Evolutionary conservation across 2,329 filamentous ascomycete species (phyloP), one percentile per base, ranked within the genome.

Genomic region (Ophiocordyceps sinensis): DNA sequence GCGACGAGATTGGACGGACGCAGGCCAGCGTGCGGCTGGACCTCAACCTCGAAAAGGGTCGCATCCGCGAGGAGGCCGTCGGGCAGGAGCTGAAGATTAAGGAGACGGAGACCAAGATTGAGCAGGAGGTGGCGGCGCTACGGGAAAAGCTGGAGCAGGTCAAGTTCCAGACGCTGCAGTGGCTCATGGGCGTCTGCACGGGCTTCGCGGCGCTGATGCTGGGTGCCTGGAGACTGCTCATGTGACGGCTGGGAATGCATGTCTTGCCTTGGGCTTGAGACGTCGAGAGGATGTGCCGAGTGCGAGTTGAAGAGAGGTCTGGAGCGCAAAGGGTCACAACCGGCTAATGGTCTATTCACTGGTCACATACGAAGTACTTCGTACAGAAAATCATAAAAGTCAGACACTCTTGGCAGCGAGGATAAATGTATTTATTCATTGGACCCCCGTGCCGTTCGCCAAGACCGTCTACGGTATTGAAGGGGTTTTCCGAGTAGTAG

Each of bases 41-140:
- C 62, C 66, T 98, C 45, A 98, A 96, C 62, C 67, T 98, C 37
- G 91, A 98, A 58, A 98, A 98, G 67, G 91, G 91, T 13, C 75
- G 91, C 47, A 98, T 96, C 51, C 72, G 91, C 46, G 91, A 98
- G 64, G 91, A 98, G 68, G 87, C 88, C 15, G 93, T 94, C 50
- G 82, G 84, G 43, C 91, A 96, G 66, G 91, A 98, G 63, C 77
- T 98, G 63, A 93, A 94, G 68, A 86, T 98, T 55, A 95, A 94
- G 68, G 91, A 98, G 73, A 96, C 91, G 12, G 91, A 98, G 67
- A 94, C 88, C 43, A 81, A 93, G 64, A 96, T 98, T 54, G 91
- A 98, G 68, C 89, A 96, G 65, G 91, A 96, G 68, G 87, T 91
- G 41, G 89, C 89, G 34, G 82, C 83, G 28, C 61, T 98, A 56